These are phyloP conservation scores for Fomes fomentarius DNA, from an alignment of 1,284 basidiomycete genomes.

Conservation along the genomic window DNA sequence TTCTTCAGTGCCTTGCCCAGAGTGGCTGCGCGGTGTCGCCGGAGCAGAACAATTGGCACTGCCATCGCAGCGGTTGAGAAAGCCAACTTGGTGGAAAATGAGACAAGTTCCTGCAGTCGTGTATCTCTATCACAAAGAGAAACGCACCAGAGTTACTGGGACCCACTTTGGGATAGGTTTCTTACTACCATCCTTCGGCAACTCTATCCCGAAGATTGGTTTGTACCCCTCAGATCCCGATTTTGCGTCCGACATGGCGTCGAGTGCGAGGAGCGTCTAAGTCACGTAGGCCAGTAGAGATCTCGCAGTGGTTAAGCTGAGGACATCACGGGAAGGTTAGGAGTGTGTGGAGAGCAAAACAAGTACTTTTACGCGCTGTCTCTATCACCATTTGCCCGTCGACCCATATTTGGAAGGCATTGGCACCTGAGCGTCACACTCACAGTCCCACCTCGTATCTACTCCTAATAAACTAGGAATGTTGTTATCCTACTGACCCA, in stretches of 20 bases:
- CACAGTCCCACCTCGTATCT: too few species aligned
- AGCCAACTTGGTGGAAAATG: conserved; percentile 33
- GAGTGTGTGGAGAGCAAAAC: too few species aligned
- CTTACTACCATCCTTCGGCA: conserved; percentile 10
- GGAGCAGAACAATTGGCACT: conserved; percentile 38
- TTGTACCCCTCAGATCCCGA: conserved; percentile 9
- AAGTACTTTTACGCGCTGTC: too few species aligned
- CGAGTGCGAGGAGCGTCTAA: too few species aligned
- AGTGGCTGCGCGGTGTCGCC: conserved; percentile 33
- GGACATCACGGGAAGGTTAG: too few species aligned
- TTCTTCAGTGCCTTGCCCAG: conserved; percentile 22
- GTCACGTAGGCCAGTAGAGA: too few species aligned
- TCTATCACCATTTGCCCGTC: too few species aligned
- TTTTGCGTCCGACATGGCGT: not conserved
- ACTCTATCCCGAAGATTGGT: conserved; percentile 13
- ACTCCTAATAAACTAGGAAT: too few species aligned
- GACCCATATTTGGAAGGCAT: too few species aligned
- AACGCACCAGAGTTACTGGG: conserved; percentile 30
- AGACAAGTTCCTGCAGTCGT: not conserved
- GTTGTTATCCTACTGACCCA: too few species aligned
- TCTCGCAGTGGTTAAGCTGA: too few species aligned
- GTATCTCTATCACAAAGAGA: not conserved
- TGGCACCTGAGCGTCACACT: too few species aligned
- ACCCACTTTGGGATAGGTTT: conserved; percentile 31
- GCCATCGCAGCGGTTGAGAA: conserved; percentile 41